Percentiles rank a stretch among this genome's conserved stretches.
These are phyloP conservation scores for Stachybotrys elegans DNA, from an alignment of 2,329 filamentous ascomycete species.

Conservation along the genomic window DNA sequence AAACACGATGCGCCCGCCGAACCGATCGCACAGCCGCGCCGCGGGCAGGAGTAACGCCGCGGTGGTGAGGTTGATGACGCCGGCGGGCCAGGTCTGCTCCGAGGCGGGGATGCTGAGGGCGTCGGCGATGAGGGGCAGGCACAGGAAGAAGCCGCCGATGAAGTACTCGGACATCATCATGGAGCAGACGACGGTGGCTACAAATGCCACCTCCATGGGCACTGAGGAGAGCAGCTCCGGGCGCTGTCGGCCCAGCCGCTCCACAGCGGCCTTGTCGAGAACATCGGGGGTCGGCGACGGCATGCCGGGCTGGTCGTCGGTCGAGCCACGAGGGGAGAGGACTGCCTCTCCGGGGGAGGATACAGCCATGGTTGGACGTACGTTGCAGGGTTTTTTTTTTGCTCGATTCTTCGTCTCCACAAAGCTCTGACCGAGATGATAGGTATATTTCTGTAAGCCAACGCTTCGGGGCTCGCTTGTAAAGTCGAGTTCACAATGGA, in stretches of 20 bases:
- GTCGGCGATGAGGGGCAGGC: constrained; percentile 60
- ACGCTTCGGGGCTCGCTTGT: too few relatives aligned
- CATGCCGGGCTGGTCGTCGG: background rate
- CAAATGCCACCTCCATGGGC: constrained; percentile 57
- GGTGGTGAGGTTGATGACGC: constrained; percentile 53
- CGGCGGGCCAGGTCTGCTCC: constrained; percentile 60
- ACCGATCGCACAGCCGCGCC: constrained; percentile 56
- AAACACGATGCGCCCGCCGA: constrained; percentile 58
- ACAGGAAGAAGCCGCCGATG: constrained; percentile 70
- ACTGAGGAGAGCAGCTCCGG: constrained; percentile 49
- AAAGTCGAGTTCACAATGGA: too few relatives aligned
- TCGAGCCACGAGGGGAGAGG: background rate
- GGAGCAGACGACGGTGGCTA: constrained; percentile 56
- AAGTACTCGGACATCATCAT: constrained; percentile 69
- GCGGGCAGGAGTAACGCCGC: constrained; percentile 57
- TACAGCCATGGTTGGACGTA: too few relatives aligned
- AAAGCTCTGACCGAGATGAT: too few relatives aligned
- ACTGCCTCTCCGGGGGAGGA: background rate
- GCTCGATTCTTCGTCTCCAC: too few relatives aligned
- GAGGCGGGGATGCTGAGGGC: constrained; percentile 56
- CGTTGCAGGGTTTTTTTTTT: too few relatives aligned
- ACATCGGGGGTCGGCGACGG: constrained; percentile 4
- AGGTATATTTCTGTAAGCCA: too few relatives aligned
- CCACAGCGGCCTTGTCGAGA: constrained; percentile 36
- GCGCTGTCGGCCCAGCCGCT: constrained; percentile 57